Evolutionary conservation across 352 stramenopile species (phyloP), one percentile per base, ranked within the genome.

Genomic region (Globisporangium orthogonon): DNA sequence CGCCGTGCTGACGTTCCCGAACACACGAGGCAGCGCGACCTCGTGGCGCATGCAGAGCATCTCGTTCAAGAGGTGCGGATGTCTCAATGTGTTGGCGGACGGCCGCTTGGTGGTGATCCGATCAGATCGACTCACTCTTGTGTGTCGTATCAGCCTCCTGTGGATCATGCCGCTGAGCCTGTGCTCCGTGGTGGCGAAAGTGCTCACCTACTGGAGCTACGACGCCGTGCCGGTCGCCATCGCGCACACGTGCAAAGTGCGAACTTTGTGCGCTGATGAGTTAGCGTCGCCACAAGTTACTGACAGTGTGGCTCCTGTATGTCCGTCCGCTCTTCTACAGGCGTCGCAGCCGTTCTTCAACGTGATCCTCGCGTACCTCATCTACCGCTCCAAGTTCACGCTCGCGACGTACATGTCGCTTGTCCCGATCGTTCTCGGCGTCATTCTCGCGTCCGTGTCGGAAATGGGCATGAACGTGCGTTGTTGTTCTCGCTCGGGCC

Each of bases 191-290:
- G 65, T 89, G 47, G 70, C 71, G 60, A 94, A 93, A 59, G 80
- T 84, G 56, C 59, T 94, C 17, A 94, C 85, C 35, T 94, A 94
- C 68, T 94, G 85, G 85, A 94, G 85, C 67, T 94, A 94, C 64
- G 82, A 89, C 58, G 83, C 70, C 33, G 83, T 94, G 47, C 85
- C 85, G 4, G 77, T 94, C 9, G 83, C 85, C 56, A 87, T 94
- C 61, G 82, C 83, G 39, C 83, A 92, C 61, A 94, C 85, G 5
- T 94, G 85, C 67, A 94, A 94, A 60, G 67, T 74, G 54, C 48
- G 59, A 9, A 9, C 18, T 23, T 33, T 6, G 6, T 23, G 23
- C 23, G 23, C 23, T 23, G 23, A 23, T 23, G 23, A 23, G 23
- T 23, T 23, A 23, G 23, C 23, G 23, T 23, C 1, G 23, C 23